Base-by-base conservation (phyloP, 2,329 filamentous ascomycete genomes). In the Fusarium solani-melongenae region DNA sequence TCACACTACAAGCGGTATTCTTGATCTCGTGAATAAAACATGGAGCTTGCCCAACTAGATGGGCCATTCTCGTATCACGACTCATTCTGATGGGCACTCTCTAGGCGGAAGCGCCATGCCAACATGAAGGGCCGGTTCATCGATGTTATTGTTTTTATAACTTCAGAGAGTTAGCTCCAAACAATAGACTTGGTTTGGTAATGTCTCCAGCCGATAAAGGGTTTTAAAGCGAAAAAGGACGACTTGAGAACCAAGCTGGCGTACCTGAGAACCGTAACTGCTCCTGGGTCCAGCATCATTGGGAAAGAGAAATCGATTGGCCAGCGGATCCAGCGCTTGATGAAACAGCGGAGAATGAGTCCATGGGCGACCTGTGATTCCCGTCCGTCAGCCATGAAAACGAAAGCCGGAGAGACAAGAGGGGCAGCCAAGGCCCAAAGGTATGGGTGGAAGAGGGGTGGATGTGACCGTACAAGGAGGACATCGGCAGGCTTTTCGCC, bases 201-300 rank as follows among this genome's bases (percentile, higher is more conserved):
- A 3, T 15, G 7, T 27, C 38, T 24, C 17, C 4, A 31, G 31
- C 22, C 9, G 36, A 8, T 36, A 29, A 12, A 20, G 7, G 12
- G 2, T 5, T 60, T 4, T 46, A 9, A 0, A 22, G 14, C 38
- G 6, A 34, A 15, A 22, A 44, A 8, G 8, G 8, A 46, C 20
- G 6, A n/a, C 10, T 22, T 46, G 6, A 24, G 29, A 46, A n/a
- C 15, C n/a, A 31, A 20, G 15, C 6, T 14, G 15, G 56, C 58
- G 15, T 39, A 69, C 67, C 67, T 69, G 53, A 86, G 71, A 38
- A 85, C 78, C 14, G 80, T 82, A 61, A 86, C 80, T 1, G 80
- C 84, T 4, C 85, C 84, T 5, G 85, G 85, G 53, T 82, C 79
- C 38, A 87, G 75, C 82, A 86, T 85, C 81, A 87, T 79, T 12